Conservation (phyloP, 2,329 filamentous ascomycete genomes). For the Exophiala xenobiotica region DNA sequence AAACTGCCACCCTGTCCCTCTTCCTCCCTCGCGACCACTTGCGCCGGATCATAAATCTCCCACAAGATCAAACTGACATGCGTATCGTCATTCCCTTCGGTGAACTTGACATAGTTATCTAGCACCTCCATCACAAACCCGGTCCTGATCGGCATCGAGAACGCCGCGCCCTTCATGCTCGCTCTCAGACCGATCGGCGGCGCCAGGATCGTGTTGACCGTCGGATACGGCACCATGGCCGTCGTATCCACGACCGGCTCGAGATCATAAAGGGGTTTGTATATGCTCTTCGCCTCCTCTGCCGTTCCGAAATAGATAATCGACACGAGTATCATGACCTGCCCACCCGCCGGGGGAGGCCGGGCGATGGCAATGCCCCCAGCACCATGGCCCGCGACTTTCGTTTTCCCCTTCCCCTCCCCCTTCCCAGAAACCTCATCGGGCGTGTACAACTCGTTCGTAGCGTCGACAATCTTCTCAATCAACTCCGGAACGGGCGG, state of each 20-base stretch:
- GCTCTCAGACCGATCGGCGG: conserved; percentile 40
- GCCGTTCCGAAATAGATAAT: conserved; percentile 41
- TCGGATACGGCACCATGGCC: conserved; percentile 43
- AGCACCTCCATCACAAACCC: conserved; percentile 36
- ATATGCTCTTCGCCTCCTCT: conserved; percentile 39
- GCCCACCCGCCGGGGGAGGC: conserved; percentile 34
- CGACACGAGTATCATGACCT: conserved; percentile 33
- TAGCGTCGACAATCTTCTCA: conserved; percentile 30
- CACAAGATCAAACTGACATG: conserved; percentile 40
- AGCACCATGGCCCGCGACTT: conserved; percentile 21
- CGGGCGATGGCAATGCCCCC: conserved; percentile 34
- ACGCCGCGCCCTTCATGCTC: conserved; percentile 48
- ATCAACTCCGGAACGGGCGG: conserved; percentile 29
- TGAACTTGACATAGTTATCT: conserved; percentile 36
- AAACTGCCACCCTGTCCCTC: conserved; percentile 43
- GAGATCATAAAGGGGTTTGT: conserved; percentile 40
- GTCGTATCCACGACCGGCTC: conserved; percentile 40
- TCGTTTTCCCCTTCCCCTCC: conserved; percentile 26
- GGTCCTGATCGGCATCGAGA: conserved; percentile 43
- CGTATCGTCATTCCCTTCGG: conserved; percentile 30
- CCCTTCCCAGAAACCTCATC: no score
- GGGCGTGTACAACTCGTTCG: conserved; percentile 29
- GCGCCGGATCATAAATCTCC: conserved; percentile 45
- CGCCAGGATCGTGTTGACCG: conserved; percentile 43
- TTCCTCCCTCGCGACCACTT: conserved; percentile 43